phyloP scores from a whole-genome alignment of 2,329 filamentous ascomycete species.

The Geosmithia flava region DNA sequence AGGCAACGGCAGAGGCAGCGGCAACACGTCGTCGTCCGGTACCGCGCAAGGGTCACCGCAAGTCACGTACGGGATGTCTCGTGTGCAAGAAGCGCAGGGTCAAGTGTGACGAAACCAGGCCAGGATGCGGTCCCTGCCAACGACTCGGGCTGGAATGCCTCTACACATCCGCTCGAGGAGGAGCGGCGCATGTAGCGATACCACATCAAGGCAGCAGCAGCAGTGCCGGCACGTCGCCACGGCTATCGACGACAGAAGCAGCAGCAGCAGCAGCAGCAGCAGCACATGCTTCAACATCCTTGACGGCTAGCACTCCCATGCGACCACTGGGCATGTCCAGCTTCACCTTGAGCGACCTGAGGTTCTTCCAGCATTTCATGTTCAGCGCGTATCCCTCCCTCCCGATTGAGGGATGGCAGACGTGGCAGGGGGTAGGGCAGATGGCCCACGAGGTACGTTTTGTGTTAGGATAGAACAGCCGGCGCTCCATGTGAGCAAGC shows the following conservation, averaged over 20 bases:
- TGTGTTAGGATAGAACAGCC: no score
- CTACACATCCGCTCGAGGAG: background rate
- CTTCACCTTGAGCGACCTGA: slow-evolving; percentile 31
- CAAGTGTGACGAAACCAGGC: slow-evolving; percentile 27
- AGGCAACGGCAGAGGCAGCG: no score
- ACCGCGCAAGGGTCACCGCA: slow-evolving; percentile 20
- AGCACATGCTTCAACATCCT: no score
- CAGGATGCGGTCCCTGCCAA: slow-evolving; percentile 21
- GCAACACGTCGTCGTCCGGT: slow-evolving; percentile 13
- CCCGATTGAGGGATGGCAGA: slow-evolving; percentile 18
- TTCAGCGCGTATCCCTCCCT: slow-evolving; percentile 28
- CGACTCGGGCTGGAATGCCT: slow-evolving; percentile 21
- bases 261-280: no score
- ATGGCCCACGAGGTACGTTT: slow-evolving; percentile 22
- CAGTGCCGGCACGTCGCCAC: no score
- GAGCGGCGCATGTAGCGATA: no score
- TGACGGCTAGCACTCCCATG: no score
- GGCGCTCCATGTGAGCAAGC: no score
- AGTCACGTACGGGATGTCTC: slow-evolving; percentile 17
- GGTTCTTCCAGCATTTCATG: slow-evolving; percentile 41
- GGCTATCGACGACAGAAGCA: no score
- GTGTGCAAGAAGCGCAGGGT: slow-evolving; percentile 26
- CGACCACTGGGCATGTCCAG: no score
- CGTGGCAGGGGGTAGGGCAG: slow-evolving; percentile 23
- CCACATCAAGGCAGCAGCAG: background rate